Conservation (phyloP, 2,329 filamentous ascomycete genomes). For the Aspergillus sp. region DNA sequence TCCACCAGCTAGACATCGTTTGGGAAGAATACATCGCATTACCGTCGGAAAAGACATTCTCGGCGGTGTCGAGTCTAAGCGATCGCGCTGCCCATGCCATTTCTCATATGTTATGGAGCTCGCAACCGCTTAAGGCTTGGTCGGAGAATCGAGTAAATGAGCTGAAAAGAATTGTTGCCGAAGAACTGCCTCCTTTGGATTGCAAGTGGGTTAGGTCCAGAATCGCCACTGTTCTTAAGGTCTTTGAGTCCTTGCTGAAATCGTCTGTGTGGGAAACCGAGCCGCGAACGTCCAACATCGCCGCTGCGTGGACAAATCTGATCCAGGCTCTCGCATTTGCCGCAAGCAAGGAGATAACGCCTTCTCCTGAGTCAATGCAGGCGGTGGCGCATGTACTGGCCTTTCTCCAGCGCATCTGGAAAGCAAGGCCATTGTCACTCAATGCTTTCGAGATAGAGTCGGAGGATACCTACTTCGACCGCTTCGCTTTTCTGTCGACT, state of each 20-base stretch:
- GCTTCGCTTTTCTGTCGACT: constrained; percentile 56
- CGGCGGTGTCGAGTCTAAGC: constrained; percentile 55
- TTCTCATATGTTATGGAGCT: constrained; percentile 65
- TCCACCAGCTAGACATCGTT: constrained; percentile 70
- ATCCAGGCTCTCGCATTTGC: constrained; percentile 63
- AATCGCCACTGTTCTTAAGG: constrained; percentile 65
- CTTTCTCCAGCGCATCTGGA: constrained; percentile 73
- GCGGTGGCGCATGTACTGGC: constrained; percentile 75
- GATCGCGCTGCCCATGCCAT: constrained; percentile 71
- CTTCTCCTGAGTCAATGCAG: constrained; percentile 78
- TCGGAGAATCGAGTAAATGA: constrained; percentile 72
- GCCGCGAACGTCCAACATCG: constrained; percentile 50
- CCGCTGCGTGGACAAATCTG: constrained; percentile 66
- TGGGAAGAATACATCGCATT: constrained; percentile 78
- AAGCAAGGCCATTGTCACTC: constrained; percentile 50
- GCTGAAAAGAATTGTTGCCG: constrained; percentile 60
- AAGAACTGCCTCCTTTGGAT: constrained; percentile 84
- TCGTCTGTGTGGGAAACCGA: constrained; percentile 54
- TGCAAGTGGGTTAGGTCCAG: constrained; percentile 84
- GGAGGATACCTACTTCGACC: constrained; percentile 49
- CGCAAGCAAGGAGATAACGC: constrained; percentile 84
- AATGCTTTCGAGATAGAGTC: constrained; percentile 33
- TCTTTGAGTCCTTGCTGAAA: constrained; percentile 60
- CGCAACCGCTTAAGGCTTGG: constrained; percentile 64
- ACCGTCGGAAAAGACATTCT: constrained; percentile 64